phyloP scores from a whole-genome alignment of 768 basidiomycete species.

The Lactifluus hygrophoroides region DNA sequence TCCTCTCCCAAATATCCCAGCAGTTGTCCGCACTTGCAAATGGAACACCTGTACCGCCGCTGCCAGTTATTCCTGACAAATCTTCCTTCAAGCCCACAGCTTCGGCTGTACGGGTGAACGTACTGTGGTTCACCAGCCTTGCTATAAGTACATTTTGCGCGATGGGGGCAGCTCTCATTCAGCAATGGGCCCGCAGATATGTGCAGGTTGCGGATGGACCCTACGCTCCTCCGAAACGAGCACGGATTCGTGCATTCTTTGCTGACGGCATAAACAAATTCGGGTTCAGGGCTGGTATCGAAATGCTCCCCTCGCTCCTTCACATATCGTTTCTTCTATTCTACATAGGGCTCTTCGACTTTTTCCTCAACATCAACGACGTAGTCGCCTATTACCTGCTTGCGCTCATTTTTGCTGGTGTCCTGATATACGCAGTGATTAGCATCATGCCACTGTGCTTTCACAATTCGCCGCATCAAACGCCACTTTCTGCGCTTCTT shows the following conservation, averaged over 20 bases:
- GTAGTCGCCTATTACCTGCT: background rate
- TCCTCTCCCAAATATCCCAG: background rate
- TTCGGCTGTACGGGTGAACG: background rate
- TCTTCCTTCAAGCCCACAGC: background rate
- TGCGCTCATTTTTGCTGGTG: background rate
- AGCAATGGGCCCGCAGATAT: background rate
- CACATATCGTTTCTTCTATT: background rate
- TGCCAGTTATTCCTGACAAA: background rate
- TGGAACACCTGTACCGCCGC: background rate
- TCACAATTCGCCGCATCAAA: background rate
- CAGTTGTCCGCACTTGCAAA: background rate
- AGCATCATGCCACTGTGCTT: background rate
- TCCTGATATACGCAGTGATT: background rate
- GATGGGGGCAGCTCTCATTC: background rate
- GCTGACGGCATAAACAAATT: constrained; percentile 34
- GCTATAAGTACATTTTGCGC: background rate
- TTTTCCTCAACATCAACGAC: background rate
- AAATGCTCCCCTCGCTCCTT: constrained; percentile 25
- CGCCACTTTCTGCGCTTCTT: background rate
- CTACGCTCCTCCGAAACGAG: background rate
- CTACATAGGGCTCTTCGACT: background rate
- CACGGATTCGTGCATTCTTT: constrained; percentile 18
- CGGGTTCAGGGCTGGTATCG: constrained; percentile 32
- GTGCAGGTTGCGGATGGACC: background rate
- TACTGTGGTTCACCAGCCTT: background rate